Evolutionary conservation across 495 filamentous ascomycete genomes (phyloP).

Genomic region (Penicillium simplicissimum): DNA sequence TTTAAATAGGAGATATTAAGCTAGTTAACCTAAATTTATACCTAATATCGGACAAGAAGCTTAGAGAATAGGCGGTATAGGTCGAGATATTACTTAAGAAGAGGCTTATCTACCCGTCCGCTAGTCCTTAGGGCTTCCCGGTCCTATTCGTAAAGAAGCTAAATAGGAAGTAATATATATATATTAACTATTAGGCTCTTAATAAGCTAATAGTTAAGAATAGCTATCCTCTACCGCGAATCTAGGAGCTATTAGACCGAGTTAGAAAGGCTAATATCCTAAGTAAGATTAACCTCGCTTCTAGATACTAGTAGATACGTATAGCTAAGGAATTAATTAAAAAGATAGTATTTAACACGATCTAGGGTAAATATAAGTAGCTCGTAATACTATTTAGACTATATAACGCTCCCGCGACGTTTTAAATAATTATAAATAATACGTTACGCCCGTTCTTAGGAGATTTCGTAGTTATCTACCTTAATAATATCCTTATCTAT

Average conservation of each 20-base stretch:
- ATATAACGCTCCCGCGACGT: slow-evolving; percentile 7
- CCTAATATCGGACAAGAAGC: neutral
- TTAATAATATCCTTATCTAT: slow-evolving; percentile 6
- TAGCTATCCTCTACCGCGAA: neutral
- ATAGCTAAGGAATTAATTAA: neutral
- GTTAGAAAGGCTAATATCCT: neutral
- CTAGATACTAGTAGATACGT: neutral
- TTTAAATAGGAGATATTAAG: too few relatives aligned
- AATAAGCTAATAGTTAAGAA: slow-evolving; percentile 4
- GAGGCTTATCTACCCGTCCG: neutral
- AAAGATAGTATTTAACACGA: slow-evolving; percentile 8
- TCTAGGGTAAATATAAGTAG: slow-evolving; percentile 15
- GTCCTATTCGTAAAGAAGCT: slow-evolving; percentile 2
- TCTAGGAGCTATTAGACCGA: slow-evolving; percentile 1
- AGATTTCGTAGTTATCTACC: too few relatives aligned
- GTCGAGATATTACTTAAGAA: neutral
- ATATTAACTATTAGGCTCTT: slow-evolving; percentile 1
- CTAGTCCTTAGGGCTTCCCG: neutral
- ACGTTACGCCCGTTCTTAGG: too few relatives aligned
- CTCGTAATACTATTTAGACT: slow-evolving; percentile 12
- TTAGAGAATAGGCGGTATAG: neutral
- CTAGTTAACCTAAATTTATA: too few relatives aligned
- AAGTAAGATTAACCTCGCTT: neutral
- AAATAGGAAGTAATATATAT: slow-evolving; percentile 1
- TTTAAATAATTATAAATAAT: slow-evolving; percentile 13